These are phyloP conservation scores for Chiua virens DNA, from an alignment of 768 basidiomycete species.

Conservation along the genomic window DNA sequence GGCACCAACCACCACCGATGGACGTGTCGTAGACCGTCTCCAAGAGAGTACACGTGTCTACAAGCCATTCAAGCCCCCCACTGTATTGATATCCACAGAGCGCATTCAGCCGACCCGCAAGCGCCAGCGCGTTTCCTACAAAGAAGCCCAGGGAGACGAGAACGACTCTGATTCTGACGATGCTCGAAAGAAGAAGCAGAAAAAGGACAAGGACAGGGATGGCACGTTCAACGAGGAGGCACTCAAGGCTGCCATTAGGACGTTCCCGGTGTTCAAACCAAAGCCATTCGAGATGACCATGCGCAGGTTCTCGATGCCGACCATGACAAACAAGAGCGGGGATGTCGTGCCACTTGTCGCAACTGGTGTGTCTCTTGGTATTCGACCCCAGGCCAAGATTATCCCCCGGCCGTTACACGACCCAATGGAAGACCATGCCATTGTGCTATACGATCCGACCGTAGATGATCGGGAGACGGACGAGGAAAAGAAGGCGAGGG, in stretches of 20 bases:
- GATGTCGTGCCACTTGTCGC: conserved; percentile 52
- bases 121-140: conserved; percentile 87
- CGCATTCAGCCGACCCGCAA: conserved; percentile 72
- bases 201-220: conserved; percentile 59
- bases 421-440: conserved; percentile 97
- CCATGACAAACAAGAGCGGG: conserved; percentile 72
- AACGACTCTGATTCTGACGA: conserved; percentile 58
- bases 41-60: conserved; percentile 72
- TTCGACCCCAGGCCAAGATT: conserved; percentile 75
- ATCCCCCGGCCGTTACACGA: conserved; percentile 93
- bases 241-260: conserved; percentile 60
- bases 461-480: conserved; percentile 91
- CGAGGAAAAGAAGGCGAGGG: conserved; percentile 73
- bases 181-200: conserved; percentile 58
- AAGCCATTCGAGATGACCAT: conserved; percentile 67
- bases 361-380: conserved; percentile 79
- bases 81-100: conserved; percentile 42
- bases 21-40: conserved; percentile 63
- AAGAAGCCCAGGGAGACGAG: conserved; percentile 59
- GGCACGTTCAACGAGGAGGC: conserved; percentile 63
- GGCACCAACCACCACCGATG: conserved; percentile 67
- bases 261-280: conserved; percentile 78
- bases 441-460: conserved; percentile 96
- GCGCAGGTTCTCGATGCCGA: conserved; percentile 81
- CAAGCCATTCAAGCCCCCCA: conserved; percentile 81